These are phyloP conservation scores for Blastocladiella britannica DNA, from an alignment of 192 early-diverging fungal genomes.

Conservation along the genomic window DNA sequence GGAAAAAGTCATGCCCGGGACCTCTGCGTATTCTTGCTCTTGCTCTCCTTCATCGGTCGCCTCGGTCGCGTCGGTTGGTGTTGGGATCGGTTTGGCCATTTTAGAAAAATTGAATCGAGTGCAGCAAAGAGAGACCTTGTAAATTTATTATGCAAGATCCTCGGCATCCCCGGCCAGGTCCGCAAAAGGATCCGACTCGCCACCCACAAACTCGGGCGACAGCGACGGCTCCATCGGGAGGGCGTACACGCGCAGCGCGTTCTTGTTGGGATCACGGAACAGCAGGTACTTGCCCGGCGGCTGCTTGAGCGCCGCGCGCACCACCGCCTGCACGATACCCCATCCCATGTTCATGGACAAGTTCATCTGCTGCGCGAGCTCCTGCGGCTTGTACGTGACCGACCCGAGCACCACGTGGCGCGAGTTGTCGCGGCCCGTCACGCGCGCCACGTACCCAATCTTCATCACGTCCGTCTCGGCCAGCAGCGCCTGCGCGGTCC, in stretches of 20 bases:
- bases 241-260: slow-evolving; percentile 56
- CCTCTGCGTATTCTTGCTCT: no score
- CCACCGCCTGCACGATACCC: slow-evolving; percentile 89
- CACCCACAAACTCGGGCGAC: not conserved
- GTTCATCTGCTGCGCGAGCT: slow-evolving; percentile 79
- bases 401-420: slow-evolving; percentile 69
- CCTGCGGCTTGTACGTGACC: slow-evolving; percentile 64
- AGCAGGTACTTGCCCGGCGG: slow-evolving; percentile 91
- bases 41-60: no score
- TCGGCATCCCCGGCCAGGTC: no score
- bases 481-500: slow-evolving; percentile 82
- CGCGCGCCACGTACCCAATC: slow-evolving; percentile 67
- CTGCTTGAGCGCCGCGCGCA: slow-evolving; percentile 61
- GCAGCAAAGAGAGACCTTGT: no score
- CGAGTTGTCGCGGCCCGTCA: slow-evolving; percentile 48
- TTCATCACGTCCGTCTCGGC: slow-evolving; percentile 77
- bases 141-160: no score
- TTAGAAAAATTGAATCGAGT: no score
- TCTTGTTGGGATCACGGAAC: slow-evolving; percentile 92
- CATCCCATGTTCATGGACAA: slow-evolving; percentile 67
- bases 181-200: not conserved
- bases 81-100: no score
- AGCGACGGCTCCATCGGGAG: slow-evolving; percentile 32
- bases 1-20: no score
- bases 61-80: no score